Conservation (phyloP, 2,329 filamentous ascomycete species). For the Gyromitra esculenta region DNA sequence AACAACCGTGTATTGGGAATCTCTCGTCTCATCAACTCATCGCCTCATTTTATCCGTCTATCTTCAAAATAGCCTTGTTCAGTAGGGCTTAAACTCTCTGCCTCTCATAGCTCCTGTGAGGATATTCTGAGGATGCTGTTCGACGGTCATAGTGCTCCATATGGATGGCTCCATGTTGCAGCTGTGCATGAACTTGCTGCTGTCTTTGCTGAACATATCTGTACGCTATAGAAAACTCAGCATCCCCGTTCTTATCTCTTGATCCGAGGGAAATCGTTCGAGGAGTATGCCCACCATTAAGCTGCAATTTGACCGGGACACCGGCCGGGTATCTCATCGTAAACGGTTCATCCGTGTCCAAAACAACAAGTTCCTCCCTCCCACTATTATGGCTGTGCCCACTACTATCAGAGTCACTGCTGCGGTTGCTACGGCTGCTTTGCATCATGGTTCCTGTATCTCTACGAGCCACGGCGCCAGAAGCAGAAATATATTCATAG, state of each 20-base stretch:
- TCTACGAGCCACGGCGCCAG: slow-evolving; percentile 46
- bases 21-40: slow-evolving; percentile 13
- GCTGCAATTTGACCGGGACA: slow-evolving; percentile 52
- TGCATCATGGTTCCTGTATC: slow-evolving; percentile 54
- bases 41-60: slow-evolving; percentile 2
- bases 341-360: slow-evolving; percentile 52
- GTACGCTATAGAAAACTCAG: slow-evolving; percentile 53
- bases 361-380: slow-evolving; percentile 48
- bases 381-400: slow-evolving; percentile 43
- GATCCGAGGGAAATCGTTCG: slow-evolving; percentile 37
- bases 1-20: slow-evolving; percentile 48
- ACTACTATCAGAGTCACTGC: slow-evolving; percentile 51
- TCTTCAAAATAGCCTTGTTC: background rate
- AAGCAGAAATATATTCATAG: slow-evolving; percentile 47
- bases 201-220: slow-evolving; percentile 54
- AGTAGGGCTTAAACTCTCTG: slow-evolving; percentile 40
- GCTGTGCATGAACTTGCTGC: slow-evolving; percentile 53
- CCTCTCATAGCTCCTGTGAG: slow-evolving; percentile 43
- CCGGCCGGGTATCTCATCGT: slow-evolving; percentile 54
- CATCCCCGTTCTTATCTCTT: slow-evolving; percentile 50
- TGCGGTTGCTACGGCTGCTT: slow-evolving; percentile 48
- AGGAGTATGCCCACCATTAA: slow-evolving; percentile 52
- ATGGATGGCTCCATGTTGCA: slow-evolving; percentile 46
- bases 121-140: slow-evolving; percentile 41
- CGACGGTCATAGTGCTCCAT: slow-evolving; percentile 51